Evolutionary conservation across 2,329 filamentous ascomycete genomes (phyloP), one percentile per base, ranked within the genome.

Genomic region (Lecanicillium sp.): DNA sequence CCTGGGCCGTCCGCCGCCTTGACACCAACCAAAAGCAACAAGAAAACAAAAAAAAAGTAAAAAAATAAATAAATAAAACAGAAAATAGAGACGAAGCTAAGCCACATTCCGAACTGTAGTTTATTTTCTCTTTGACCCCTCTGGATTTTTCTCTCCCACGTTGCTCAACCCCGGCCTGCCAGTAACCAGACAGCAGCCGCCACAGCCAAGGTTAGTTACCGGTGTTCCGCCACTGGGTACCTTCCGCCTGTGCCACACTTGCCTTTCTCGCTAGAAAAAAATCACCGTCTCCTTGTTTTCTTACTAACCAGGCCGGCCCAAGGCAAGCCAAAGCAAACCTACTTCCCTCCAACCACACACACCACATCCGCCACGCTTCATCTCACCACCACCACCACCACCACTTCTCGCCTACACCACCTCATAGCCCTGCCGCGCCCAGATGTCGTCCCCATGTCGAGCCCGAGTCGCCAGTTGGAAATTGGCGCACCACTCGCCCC

Each of bases 361-460:
- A 45, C 32, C 26, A 29, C 26, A 7, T 7, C 26, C 26, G 12
- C 26, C 26, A 29, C 26, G n/a, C n/a, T n/a, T n/a, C n/a, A n/a
- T n/a, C n/a, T n/a, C 26, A 29, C 26, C 26, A 29, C 26, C 26
- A 29, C 26, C 26, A 29, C 26, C 26, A 29, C 26, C 26, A 60
- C 56, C 58, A 58, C n/a, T n/a, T 56, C 52, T 49, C 56, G 56
- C 56, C 55, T 57, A 59, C 57, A 56, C 51, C 52, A 44, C 48
- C 49, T 32, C 37, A 46, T 55, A 55, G 55, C 51, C 52, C 52
- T 56, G 42, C 37, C 30, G 41, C 58, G 55, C 55, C 70, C 73
- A 71, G 66, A 79, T 79, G 76, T 74, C 67, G 65, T 67, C 69
- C 74, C 72, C 75, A 79, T 79, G 76, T 79, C 74, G 67, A 74